Evolutionary conservation across 2,329 filamentous ascomycete genomes (phyloP), one percentile per base, ranked within the genome.

Genomic region (Alternaria novae-zelandiae): DNA sequence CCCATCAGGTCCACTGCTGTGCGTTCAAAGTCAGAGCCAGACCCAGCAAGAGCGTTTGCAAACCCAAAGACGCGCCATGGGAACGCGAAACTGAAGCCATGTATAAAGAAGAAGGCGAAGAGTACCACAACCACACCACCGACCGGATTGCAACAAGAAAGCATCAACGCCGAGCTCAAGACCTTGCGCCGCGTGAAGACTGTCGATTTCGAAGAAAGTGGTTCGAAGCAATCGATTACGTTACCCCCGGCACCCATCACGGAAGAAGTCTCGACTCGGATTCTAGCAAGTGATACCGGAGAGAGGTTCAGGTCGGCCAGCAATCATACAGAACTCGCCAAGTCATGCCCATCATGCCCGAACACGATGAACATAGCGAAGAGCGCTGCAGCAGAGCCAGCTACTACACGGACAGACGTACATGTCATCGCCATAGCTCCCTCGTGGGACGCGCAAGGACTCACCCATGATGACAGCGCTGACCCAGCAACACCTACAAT

Each of bases 321-420:
- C 21, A 46, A 36, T 8, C 25, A 32, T 13, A 49, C 20, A 11
- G 51, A 44, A 11, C 30, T 17, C 5, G 28, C 7, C 23, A 50
- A 50, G 23, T 23, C 25, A 26, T 26, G 10, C 1, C 20, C 46
- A 9, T 65, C 55, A 6, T 74, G 50, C 56, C 69, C 66, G 6
- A 63, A 57, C 13, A 63, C 62, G 6, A 61, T 62, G 10, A 17
- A 26, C 21, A 51, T 36, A 20, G 49, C 47, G 8, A 79, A 74
- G 56, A 69, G 76, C 45, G 66, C 32, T 21, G 61, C 58, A 21
- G 78, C 76, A 20, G 68, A 70, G 30, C 65, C 76, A 21, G 76
- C 75, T 6, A 59, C 74, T 7, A 80, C 78, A 6, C 66, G 71
- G 5, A 76, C 78, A 2, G 77, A 78, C 61, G 76, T 80, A 4